Evolutionary conservation across 164 flowering plant genomes (phyloP).

Genomic region (grape (Vitis vinifera)): ASM3070453v1 NC_081805.1:8076501-8077000

Average conservation of each 20-base stretch:
- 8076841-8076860: conserved; percentile 68
- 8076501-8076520: conserved; percentile 72
- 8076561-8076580: conserved; percentile 83
- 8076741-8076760: not conserved
- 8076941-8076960: conserved; percentile 82
- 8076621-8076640: conserved; percentile 60
- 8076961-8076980: conserved; percentile 60
- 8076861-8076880: conserved; percentile 93
- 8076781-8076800: conserved; percentile 79
- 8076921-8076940: conserved; percentile 61
- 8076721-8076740: not conserved
- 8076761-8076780: conserved; percentile 1
- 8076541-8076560: conserved; percentile 77
- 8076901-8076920: conserved; percentile 67
- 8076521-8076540: conserved; percentile 70
- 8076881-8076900: conserved; percentile 78
- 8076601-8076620: conserved; percentile 80
- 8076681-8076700: not conserved
- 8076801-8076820: conserved; percentile 77
- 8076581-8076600: conserved; percentile 94
- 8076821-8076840: conserved; percentile 84
- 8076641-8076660: too few species aligned
- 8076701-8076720: not conserved
- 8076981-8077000: conserved; percentile 85
- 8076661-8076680: not conserved